Conservation (phyloP, 2,329 filamentous ascomycete genomes). For the Alternaria sp. region DNA sequence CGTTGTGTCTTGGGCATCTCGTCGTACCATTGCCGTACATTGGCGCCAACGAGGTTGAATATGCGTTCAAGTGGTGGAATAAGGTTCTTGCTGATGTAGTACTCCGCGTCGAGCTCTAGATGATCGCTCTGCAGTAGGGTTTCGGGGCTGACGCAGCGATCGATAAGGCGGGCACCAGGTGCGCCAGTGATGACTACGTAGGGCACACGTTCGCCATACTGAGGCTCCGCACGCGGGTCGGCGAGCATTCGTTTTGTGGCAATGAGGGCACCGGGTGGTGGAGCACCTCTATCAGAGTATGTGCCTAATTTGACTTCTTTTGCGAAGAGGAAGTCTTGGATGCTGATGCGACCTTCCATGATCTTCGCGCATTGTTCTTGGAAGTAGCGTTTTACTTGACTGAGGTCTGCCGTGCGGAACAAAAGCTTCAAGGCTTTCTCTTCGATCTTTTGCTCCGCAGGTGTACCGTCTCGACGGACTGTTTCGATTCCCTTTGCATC, state of each 20-base stretch:
- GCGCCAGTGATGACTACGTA: conserved; percentile 93
- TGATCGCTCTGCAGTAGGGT: conserved; percentile 78
- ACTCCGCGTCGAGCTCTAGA: conserved; percentile 87
- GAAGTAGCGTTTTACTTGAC: conserved; percentile 88
- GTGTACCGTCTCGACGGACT: conserved; percentile 91
- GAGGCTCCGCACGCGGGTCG: conserved; percentile 86
- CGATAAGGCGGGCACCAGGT: conserved; percentile 83
- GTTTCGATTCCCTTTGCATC: conserved; percentile 99
- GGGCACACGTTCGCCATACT: conserved; percentile 93
- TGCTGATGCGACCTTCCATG: conserved; percentile 83
- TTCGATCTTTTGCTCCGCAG: conserved; percentile 95
- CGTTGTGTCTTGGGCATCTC: conserved; percentile 94
- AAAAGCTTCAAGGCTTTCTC: conserved; percentile 88
- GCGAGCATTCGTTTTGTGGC: conserved; percentile 85
- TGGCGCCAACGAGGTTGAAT: conserved; percentile 94
- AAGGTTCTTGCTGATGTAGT: conserved; percentile 95
- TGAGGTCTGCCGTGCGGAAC: conserved; percentile 89
- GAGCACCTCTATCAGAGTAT: conserved; percentile 80
- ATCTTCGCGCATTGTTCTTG: conserved; percentile 91
- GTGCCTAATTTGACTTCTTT: conserved; percentile 89
- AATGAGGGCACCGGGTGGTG: conserved; percentile 88
- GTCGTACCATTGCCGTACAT: conserved; percentile 90
- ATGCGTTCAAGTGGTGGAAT: conserved; percentile 95
- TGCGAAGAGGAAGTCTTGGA: conserved; percentile 97
- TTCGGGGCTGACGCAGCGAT: conserved; percentile 90